Conservation (phyloP, 2,329 filamentous ascomycete species). For the Pyrenophora graminea region DNA sequence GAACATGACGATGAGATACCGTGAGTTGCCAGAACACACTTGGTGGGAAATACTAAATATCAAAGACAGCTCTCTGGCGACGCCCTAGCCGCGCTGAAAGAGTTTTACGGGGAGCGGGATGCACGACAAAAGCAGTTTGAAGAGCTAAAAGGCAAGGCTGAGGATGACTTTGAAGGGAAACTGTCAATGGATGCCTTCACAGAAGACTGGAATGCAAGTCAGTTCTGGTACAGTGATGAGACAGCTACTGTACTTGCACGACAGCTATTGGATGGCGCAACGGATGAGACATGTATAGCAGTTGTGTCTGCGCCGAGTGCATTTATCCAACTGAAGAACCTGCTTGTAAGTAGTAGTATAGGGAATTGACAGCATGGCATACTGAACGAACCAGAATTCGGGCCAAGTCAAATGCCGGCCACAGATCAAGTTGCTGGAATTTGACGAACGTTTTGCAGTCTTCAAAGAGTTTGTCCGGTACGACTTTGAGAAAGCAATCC, state of each 20-base stretch:
- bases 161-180: slow-evolving; percentile 56
- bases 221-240: slow-evolving; percentile 82
- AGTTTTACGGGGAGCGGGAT: slow-evolving; percentile 76
- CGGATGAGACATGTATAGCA: slow-evolving; percentile 63
- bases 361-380: too few relatives aligned
- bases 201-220: slow-evolving; percentile 82
- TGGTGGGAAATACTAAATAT: slow-evolving; percentile 21
- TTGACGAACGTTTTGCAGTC: slow-evolving; percentile 72
- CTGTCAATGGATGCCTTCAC: slow-evolving; percentile 71
- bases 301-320: slow-evolving; percentile 77
- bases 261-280: slow-evolving; percentile 67
- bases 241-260: slow-evolving; percentile 68
- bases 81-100: slow-evolving; percentile 69
- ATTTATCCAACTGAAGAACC: slow-evolving; percentile 75
- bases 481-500: slow-evolving; percentile 71
- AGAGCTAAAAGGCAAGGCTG: slow-evolving; percentile 65
- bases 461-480: slow-evolving; percentile 77
- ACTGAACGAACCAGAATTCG: slow-evolving; percentile 28
- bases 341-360: slow-evolving; percentile 59
- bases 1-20: slow-evolving; percentile 43
- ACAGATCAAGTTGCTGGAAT: slow-evolving; percentile 70
- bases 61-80: slow-evolving; percentile 66
- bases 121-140: slow-evolving; percentile 68
- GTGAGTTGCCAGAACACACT: slow-evolving; percentile 25
- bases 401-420: slow-evolving; percentile 50